Evolutionary conservation across 2,329 filamentous ascomycete species (phyloP).

Genomic region (Fusarium chaquense): DNA sequence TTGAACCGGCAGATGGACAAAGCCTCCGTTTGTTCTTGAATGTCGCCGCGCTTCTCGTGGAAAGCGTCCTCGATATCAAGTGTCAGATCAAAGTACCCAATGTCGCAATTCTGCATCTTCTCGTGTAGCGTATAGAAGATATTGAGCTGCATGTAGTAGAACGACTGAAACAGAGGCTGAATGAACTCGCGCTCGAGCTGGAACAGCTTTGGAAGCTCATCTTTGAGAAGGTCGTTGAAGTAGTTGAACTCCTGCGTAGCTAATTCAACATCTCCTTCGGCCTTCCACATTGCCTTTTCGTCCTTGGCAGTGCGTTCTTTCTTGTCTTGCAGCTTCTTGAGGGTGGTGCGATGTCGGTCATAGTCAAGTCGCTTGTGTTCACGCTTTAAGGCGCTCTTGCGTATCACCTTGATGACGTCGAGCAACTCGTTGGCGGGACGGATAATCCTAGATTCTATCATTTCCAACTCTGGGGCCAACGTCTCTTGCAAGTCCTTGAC

Average conservation of each 20-base stretch:
- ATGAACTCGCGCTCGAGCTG: conserved; percentile 93
- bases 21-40: conserved; percentile 85
- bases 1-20: conserved; percentile 92
- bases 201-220: conserved; percentile 94
- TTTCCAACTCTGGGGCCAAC: conserved; percentile 90
- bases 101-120: conserved; percentile 96
- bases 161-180: conserved; percentile 95
- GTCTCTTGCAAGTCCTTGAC: conserved; percentile 92
- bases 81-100: conserved; percentile 95
- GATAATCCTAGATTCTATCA: conserved; percentile 94
- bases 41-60: conserved; percentile 86
- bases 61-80: conserved; percentile 94
- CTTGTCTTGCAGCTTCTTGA: conserved; percentile 98
- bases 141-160: conserved; percentile 99
- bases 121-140: conserved; percentile 99
- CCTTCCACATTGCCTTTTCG: conserved; percentile 96
- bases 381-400: conserved; percentile 88
- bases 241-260: conserved; percentile 97
- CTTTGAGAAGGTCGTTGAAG: conserved; percentile 97
- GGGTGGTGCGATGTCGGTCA: conserved; percentile 82
- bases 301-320: conserved; percentile 97
- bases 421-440: conserved; percentile 92
- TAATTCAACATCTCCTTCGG: conserved; percentile 89
- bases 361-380: conserved; percentile 98
- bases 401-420: conserved; percentile 94